Evolutionary conservation across 2,329 filamentous ascomycete species (phyloP), one percentile per base, ranked within the genome.

Genomic region (Fusarium robinianum): DNA sequence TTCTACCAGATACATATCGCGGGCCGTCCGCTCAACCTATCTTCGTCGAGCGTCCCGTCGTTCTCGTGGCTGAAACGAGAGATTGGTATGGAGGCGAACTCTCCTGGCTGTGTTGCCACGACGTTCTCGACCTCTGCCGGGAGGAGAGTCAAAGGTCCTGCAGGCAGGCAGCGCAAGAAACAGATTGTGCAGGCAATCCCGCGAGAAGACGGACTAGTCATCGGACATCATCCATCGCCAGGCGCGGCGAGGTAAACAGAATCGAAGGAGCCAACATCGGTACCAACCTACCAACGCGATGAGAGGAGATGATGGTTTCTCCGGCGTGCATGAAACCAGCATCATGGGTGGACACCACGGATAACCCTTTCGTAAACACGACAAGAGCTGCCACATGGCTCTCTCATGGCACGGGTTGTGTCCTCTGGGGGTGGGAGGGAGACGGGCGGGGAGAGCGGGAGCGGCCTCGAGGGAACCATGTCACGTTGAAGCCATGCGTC

Each of bases 61-160:
- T 27, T 27, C 14, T 12, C 21, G 33, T 57, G 55, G 55, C 57
- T 57, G 55, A 60, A 59, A 60, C 57, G 12, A 22, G 45, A 47
- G 51, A 53, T 47, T 57, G 55, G 50, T 33, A 59, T 59, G 56
- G n/a, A 47, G 31, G 24, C 33, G 26, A 58, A 45, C 39, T 45
- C 55, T 51, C 40, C 29, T 46, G 26, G 19, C 30, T 18, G 27
- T 47, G 24, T 39, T 19, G 11, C 8, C 26, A 16, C n/a, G n/a
- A n/a, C 36, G 35, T 40, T 46, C 43, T 49, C 45, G 40, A 29
- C 55, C 32, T 27, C 12, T 15, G 12, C 15, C 19, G 9, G 19
- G n/a, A n/a, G n/a, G n/a, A n/a, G n/a, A n/a, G n/a, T n/a, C n/a
- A n/a, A n/a, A n/a, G n/a, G n/a, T n/a, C n/a, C n/a, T n/a, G n/a